Evolutionary conservation across 176 grass and related monocot species (phyloP).

Genomic region (Avena sativa): DNA sequence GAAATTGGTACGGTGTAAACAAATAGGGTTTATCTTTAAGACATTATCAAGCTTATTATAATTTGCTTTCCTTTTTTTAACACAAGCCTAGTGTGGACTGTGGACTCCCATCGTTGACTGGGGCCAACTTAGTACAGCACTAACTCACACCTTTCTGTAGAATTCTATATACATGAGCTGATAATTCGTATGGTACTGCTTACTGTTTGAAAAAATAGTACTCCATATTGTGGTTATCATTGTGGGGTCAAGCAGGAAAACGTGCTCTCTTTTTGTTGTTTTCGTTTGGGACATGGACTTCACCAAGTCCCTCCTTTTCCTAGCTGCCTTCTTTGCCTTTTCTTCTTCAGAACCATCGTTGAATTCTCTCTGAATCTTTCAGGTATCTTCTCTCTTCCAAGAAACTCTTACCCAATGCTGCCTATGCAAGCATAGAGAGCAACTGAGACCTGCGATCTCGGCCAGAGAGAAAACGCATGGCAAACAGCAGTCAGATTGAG

Average conservation of each 20-base stretch:
- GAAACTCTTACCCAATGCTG: background rate
- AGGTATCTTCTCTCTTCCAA: background rate
- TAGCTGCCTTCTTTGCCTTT: background rate
- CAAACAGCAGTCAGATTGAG: background rate
- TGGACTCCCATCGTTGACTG: background rate
- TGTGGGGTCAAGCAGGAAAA: conserved; percentile 8
- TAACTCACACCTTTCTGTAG: background rate
- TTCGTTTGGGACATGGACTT: background rate
- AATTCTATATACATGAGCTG: conserved; percentile 3
- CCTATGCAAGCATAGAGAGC: background rate
- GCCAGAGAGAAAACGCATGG: background rate
- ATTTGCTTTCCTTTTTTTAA: background rate
- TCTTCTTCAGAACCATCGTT: conserved; percentile 19
- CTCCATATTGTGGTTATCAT: conserved; percentile 1
- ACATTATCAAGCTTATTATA: background rate
- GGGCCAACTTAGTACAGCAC: background rate
- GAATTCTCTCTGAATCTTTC: conserved; percentile 14
- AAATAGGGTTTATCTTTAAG: background rate
- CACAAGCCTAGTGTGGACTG: background rate
- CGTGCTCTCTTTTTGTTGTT: background rate
- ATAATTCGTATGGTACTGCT: background rate
- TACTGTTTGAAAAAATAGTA: background rate
- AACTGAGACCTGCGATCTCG: background rate
- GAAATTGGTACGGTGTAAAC: background rate
- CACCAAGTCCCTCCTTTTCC: conserved; percentile 8